phyloP scores from a whole-genome alignment of 2,329 filamentous ascomycete species.

The Fusarium hostae region DNA sequence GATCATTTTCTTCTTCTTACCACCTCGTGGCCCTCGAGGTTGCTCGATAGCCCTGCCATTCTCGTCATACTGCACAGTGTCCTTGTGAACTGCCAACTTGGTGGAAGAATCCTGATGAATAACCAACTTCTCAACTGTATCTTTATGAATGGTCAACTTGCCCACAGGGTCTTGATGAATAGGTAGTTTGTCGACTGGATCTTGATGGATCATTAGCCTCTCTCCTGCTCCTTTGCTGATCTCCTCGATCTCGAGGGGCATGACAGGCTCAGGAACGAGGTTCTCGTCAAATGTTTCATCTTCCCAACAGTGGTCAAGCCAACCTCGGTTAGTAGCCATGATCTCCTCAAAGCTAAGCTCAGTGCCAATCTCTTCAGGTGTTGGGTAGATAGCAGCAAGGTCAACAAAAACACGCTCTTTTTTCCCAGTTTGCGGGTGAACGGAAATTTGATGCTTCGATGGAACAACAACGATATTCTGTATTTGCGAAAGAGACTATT shows the following conservation, averaged over 20 bases:
- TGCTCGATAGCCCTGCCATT: conserved; percentile 65
- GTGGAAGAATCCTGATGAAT: conserved; percentile 35
- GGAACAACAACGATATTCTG: conserved; percentile 76
- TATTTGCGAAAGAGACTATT: conserved; percentile 70
- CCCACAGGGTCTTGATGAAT: conserved; percentile 30
- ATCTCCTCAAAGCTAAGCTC: conserved; percentile 95
- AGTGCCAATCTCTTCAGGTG: conserved; percentile 73
- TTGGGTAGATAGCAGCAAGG: conserved; percentile 85
- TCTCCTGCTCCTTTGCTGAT: conserved; percentile 43
- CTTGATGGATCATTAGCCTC: conserved; percentile 44
- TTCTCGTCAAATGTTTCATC: conserved; percentile 54
- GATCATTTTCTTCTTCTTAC: conserved; percentile 80
- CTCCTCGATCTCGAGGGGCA: conserved; percentile 47
- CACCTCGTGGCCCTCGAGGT: conserved; percentile 57
- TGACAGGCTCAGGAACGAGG: conserved; percentile 43
- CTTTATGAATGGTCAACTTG: conserved; percentile 22
- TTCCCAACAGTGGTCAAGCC: conserved; percentile 69
- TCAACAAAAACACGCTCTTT: conserved; percentile 89
- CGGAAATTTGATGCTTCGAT: conserved; percentile 78
- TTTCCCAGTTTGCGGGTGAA: conserved; percentile 85
- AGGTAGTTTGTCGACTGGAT: conserved; percentile 37
- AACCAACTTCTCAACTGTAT: conserved; percentile 13
- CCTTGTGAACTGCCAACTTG: conserved; percentile 44
- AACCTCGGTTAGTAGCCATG: conserved; percentile 79
- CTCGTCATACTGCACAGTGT: conserved; percentile 63